Base-by-base conservation (phyloP, 805 yeast genomes). In the Candida sithepensis region DNA sequence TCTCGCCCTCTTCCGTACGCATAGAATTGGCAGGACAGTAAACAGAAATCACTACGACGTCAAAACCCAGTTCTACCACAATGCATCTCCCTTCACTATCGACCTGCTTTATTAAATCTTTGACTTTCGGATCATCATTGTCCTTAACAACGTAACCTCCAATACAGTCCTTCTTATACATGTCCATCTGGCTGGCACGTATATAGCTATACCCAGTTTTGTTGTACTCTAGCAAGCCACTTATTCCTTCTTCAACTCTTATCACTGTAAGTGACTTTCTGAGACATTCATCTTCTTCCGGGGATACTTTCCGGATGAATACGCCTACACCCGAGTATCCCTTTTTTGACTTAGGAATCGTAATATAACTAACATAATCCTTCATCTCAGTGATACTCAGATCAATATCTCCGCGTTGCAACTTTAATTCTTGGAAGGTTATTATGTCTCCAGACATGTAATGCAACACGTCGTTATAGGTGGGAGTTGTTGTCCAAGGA, bases 261-360 rank as follows among this genome's bases (percentile, higher is more conserved):
- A 77, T 43, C 1, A 89, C 88, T 2, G 73, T 67, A 22, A 90
- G 60, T 2, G 73, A 61, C 18, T 62, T 59, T 44, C 57, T 61
- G 2, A 68, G 46, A 20, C 52, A 40, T 1, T 64, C 60, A 0
- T 76, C 64, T 22, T 84, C 86, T 10, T 63, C 65, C 0, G 65
- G 67, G 1, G 59, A 56, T 1, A 84, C 80, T 2, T 70, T 65
- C 41, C 90, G 68, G 2, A 88, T 74, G 66, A 88, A 92, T 2
- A 92, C 77, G 0, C 91, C 96, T 1, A 92, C 97, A 0, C 99
- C 99, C 47, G 92, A 79, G 63, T 94, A 94, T 0, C 98, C 98
- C 59, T 82, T 86, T 60, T 81, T 86, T 2, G 61, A 48, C 10
- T 61, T 63, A 0, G 97, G 96, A 12, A 89, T 68, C 0, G 92